A percentile compares a stretch with the other conserved stretches of the same genome.
Conservation (phyloP, 371 early-diverging fungal species). For the Thermomucor indicae-seudaticae region DNA sequence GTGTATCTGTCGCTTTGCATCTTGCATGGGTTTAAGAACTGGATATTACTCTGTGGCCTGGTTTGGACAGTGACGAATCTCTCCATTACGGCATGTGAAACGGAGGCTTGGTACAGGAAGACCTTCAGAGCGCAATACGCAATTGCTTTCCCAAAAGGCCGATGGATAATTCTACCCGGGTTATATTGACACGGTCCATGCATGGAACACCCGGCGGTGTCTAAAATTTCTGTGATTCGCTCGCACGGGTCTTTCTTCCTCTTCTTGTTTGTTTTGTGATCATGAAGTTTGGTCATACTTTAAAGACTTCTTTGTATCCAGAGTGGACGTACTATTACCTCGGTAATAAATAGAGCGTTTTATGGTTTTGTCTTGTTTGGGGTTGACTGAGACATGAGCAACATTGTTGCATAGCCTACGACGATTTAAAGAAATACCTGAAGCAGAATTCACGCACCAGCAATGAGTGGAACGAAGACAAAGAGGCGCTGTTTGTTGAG, state of each 20-base stretch:
- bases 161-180: constrained; percentile 41
- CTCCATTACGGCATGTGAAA: constrained; percentile 58
- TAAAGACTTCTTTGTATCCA: background rate
- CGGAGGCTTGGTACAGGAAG: constrained; percentile 56
- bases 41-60: constrained; percentile 36
- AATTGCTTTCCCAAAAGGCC: constrained; percentile 20
- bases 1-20: constrained; percentile 53
- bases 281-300: background rate
- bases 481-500: constrained; percentile 87
- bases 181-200: too few species aligned
- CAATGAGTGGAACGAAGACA: constrained; percentile 60
- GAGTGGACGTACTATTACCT: constrained; percentile 53
- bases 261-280: background rate
- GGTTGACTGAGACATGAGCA: constrained; percentile 28
- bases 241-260: too few species aligned
- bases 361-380: background rate
- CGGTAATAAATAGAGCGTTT: too few species aligned
- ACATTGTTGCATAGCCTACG: constrained; percentile 50
- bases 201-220: too few species aligned
- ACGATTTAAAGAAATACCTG: constrained; percentile 77
- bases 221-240: too few species aligned
- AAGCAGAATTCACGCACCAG: constrained; percentile 48
- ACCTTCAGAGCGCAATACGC: constrained; percentile 45
- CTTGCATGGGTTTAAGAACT: constrained; percentile 25
- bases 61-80: constrained; percentile 61